A percentile compares a stretch with the other conserved stretches of the same genome.
Evolutionary conservation across 148 eudicot species (phyloP).

Genomic region (Rhododendron kiyosumense): DNA sequence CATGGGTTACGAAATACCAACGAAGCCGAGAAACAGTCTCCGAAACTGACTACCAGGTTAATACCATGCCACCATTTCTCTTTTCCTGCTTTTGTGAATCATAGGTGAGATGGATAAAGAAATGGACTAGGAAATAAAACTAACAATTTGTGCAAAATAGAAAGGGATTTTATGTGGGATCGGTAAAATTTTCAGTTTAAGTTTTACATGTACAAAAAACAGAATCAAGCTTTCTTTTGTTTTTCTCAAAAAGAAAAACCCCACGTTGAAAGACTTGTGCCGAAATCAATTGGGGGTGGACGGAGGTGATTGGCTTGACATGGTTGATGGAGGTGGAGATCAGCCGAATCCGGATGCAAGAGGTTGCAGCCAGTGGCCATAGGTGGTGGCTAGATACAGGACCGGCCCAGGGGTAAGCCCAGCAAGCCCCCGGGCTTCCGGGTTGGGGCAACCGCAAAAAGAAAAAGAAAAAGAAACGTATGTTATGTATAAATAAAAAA

Average conservation of each 20-base stretch:
- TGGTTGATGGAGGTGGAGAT: not conserved
- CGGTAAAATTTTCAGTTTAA: not conserved
- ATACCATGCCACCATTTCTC: not conserved
- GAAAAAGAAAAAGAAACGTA: no score
- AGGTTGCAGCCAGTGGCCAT: not conserved
- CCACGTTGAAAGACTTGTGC: not conserved
- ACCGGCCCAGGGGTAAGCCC: no score
- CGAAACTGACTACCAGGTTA: conserved; percentile 88
- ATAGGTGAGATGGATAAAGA: not conserved
- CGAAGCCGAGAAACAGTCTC: conserved; percentile 98
- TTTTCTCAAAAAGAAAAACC: not conserved
- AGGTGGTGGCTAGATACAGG: not conserved
- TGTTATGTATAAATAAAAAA: no score
- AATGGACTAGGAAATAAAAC: not conserved
- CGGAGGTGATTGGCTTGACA: not conserved
- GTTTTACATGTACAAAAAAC: not conserved
- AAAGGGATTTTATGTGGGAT: not conserved
- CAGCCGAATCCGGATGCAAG: not conserved
- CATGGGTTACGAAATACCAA: conserved; percentile 95
- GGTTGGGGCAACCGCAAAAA: no score
- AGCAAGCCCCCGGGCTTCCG: no score
- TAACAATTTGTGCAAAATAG: not conserved
- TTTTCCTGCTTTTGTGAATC: not conserved
- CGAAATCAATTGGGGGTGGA: not conserved
- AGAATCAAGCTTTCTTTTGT: not conserved